Conservation (phyloP, 1,284 basidiomycete genomes). For the Trichosporon asahii region DNA sequence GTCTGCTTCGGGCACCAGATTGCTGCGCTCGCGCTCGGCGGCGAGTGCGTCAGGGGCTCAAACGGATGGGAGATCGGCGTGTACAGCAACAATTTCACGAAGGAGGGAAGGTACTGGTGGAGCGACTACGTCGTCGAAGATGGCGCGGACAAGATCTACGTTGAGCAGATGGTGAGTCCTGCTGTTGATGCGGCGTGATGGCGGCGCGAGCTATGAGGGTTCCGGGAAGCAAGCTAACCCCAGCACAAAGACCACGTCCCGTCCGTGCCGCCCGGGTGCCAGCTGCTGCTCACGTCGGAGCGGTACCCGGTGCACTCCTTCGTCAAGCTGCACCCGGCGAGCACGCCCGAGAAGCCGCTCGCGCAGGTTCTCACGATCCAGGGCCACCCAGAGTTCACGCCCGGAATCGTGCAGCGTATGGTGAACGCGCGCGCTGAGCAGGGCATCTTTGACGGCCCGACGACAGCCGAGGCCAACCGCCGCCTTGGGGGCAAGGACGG, state of each 20-base stretch:
- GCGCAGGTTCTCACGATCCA: slow-evolving; percentile 53
- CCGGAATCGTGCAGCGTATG: slow-evolving; percentile 54
- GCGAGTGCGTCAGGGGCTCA: slow-evolving; percentile 48
- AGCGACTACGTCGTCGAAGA: slow-evolving; percentile 44
- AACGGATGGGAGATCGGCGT: slow-evolving; percentile 57
- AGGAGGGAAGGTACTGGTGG: slow-evolving; percentile 52
- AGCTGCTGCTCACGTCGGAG: slow-evolving; percentile 51
- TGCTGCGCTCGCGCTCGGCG: slow-evolving; percentile 55
- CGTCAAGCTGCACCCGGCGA: slow-evolving; percentile 50
- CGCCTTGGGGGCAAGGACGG: slow-evolving; percentile 53
- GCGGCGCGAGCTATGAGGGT: too few species aligned
- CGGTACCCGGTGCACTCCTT: slow-evolving; percentile 55
- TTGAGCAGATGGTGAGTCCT: slow-evolving; percentile 30
- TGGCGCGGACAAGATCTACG: slow-evolving; percentile 37
- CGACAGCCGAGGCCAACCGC: slow-evolving; percentile 48
- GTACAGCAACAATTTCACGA: slow-evolving; percentile 51
- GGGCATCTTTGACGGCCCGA: slow-evolving; percentile 51
- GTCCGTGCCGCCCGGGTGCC: slow-evolving; percentile 51
- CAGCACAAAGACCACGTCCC: slow-evolving; percentile 55
- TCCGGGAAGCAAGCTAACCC: background rate
- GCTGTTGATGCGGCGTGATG: too few species aligned
- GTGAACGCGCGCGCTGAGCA: slow-evolving; percentile 49
- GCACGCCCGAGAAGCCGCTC: slow-evolving; percentile 43
- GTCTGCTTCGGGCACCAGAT: slow-evolving; percentile 59
- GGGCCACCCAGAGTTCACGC: slow-evolving; percentile 57